Conservation (phyloP, 176 grass and related monocot species). For the Musa beccarii region DNA sequence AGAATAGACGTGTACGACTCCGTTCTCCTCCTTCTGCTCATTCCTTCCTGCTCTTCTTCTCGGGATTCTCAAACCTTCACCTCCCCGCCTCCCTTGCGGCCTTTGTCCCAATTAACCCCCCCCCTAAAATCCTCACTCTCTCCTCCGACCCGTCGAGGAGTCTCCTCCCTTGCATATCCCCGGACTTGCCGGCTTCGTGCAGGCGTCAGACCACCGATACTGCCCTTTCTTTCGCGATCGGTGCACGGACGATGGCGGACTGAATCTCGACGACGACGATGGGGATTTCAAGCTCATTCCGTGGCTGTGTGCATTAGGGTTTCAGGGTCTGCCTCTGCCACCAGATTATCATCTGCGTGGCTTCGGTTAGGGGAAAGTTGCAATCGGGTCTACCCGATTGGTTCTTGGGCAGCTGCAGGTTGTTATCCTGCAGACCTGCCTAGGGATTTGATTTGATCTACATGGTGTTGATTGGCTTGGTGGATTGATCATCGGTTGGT, state of each 20-base stretch:
- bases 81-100: background rate
- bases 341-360: background rate
- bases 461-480: background rate
- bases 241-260: no score
- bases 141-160: no score
- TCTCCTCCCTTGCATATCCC: conserved; percentile 19
- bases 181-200: conserved; percentile 25
- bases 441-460: conserved; percentile 5
- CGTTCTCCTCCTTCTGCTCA: conserved; percentile 22
- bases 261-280: conserved; percentile 22
- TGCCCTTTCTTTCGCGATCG: background rate
- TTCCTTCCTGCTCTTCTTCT: background rate
- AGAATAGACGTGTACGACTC: conserved; percentile 52
- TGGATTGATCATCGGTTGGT: conserved; percentile 39
- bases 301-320: conserved; percentile 56
- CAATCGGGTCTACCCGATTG: conserved; percentile 11
- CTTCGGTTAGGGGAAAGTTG: conserved; percentile 21
- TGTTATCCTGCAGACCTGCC: background rate
- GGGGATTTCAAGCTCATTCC: conserved; percentile 45
- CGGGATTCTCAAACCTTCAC: background rate
- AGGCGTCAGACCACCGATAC: background rate
- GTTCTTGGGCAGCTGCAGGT: conserved; percentile 35
- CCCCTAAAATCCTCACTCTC: no score
- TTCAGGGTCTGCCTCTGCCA: no score
- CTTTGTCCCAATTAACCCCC: background rate